Base-by-base conservation (phyloP, 768 basidiomycete species). In the Lanmaoa pseudosensibilis region DNA sequence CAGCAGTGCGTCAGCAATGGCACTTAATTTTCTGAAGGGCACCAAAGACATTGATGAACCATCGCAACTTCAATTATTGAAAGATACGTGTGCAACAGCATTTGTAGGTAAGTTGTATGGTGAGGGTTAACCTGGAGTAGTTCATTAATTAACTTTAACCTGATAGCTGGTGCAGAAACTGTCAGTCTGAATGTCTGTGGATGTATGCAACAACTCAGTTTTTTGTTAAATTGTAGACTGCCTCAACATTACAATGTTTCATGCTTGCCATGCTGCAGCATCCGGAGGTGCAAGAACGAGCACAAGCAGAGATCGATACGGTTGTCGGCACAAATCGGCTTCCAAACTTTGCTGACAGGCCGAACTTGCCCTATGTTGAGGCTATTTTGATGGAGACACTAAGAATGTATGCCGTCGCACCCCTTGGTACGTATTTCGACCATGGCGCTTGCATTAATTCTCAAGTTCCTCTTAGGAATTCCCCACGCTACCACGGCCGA, bases 251-350 rank as follows among this genome's bases (percentile, higher is more conserved):
- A 43, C 54, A 55, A 23, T 52, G 43, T 2, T 74, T 77, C 52
- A 58, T 74, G 54, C 58, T 74, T n/a, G 68, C 65, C 13, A 75
- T 75, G 69, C 30, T 68, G 9, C 53, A 56, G 8, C 40, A 72
- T 50, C 74, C 74, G 1, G 68, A 69, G 10, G 64, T 70, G n/a
- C 73, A 75, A 45, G 44, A 50, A 12, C 57, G 55, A 23, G 74
- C 73, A 30, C 62, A 69, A 7, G 64, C 63, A 34, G 74, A 74
- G 54, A 52, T 76, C 11, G 64, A 67, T 12, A 38, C 50, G 0
- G 65, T 70, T 18, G 57, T 75, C 39, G 75, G 75, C 5, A 58
- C 41, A 13, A 50, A 57, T 40, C 54, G 69, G 11, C 58, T 73
- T 15, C 74, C 74, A 6, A 53, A 47, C 11, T 62, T 68, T 19